Evolutionary conservation across 495 filamentous ascomycete genomes (phyloP).

Genomic region (Lasiosphaeriaceae sp.): DNA sequence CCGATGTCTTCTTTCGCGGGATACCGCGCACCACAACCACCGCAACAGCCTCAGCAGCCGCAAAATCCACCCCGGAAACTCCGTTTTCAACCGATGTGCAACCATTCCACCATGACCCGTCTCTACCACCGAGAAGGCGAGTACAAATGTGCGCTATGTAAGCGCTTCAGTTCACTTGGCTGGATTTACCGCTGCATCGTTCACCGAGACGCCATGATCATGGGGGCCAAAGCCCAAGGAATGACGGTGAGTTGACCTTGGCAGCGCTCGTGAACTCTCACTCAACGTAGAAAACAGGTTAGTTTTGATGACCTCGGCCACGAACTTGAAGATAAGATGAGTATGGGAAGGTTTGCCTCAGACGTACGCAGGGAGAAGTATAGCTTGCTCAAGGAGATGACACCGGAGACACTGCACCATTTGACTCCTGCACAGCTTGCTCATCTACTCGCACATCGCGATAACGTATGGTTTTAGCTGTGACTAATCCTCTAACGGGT

Average conservation of each 20-base stretch:
- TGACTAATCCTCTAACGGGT: not conserved
- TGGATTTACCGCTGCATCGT: conserved; percentile 66
- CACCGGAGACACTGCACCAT: conserved; percentile 42
- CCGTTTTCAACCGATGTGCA: conserved; percentile 42
- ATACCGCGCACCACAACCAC: too few species aligned
- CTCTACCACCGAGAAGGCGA: conserved; percentile 35
- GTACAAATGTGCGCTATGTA: conserved; percentile 51
- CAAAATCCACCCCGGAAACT: too few species aligned
- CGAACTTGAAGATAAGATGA: conserved; percentile 20
- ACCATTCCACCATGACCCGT: conserved; percentile 57
- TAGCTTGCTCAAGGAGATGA: conserved; percentile 48
- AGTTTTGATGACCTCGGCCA: conserved; percentile 26
- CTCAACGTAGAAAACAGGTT: conserved; percentile 13
- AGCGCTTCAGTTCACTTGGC: conserved; percentile 43
- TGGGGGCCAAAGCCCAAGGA: conserved; percentile 31
- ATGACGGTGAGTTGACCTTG: conserved; percentile 20
- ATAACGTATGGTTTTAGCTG: conserved; percentile 24
- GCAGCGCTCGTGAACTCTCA: not conserved
- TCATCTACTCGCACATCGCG: conserved; percentile 39
- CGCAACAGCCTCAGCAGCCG: too few species aligned
- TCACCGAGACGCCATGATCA: conserved; percentile 48
- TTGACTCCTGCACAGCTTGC: conserved; percentile 40
- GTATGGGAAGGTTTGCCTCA: conserved; percentile 26
- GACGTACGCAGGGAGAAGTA: conserved; percentile 33
- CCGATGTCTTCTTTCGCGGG: conserved; percentile 13